Evolutionary conservation across 352 stramenopile species (phyloP).

Genomic region (Pythium phragmiticola): DNA sequence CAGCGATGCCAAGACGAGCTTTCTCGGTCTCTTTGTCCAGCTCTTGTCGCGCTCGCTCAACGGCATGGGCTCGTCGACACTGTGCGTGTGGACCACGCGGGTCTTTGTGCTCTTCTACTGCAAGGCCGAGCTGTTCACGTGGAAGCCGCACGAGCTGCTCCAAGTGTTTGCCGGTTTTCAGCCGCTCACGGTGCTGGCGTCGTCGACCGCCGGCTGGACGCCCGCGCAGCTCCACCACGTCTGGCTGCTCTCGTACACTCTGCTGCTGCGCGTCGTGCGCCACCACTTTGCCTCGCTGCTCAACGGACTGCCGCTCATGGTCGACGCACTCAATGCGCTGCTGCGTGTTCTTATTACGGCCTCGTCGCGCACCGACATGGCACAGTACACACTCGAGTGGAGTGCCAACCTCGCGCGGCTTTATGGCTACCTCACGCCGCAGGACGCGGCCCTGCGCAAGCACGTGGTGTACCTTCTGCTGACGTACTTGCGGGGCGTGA

Average conservation of each 20-base stretch:
- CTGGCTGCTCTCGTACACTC: slow-evolving; percentile 76
- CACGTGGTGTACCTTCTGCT: slow-evolving; percentile 84
- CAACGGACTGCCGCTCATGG: slow-evolving; percentile 59
- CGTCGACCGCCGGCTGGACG: slow-evolving; percentile 24
- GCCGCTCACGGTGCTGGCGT: slow-evolving; percentile 38
- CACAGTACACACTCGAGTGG: slow-evolving; percentile 44
- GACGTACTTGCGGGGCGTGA: slow-evolving; percentile 61
- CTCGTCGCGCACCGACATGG: slow-evolving; percentile 12
- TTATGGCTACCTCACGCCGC: slow-evolving; percentile 86
- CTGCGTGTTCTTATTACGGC: slow-evolving; percentile 55
- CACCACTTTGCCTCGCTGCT: slow-evolving; percentile 74
- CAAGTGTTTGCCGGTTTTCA: slow-evolving; percentile 69
- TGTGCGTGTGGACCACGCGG: slow-evolving; percentile 55
- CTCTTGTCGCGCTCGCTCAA: slow-evolving; percentile 32
- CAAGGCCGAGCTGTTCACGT: slow-evolving; percentile 79
- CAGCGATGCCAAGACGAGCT: slow-evolving; percentile 47
- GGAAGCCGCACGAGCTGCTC: slow-evolving; percentile 71
- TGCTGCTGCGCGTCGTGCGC: slow-evolving; percentile 75
- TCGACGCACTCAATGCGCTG: slow-evolving; percentile 66
- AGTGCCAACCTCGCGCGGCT: slow-evolving; percentile 82
- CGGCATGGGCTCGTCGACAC: background rate
- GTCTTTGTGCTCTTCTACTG: slow-evolving; percentile 68
- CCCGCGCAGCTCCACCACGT: slow-evolving; percentile 55
- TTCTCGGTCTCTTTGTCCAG: slow-evolving; percentile 48
- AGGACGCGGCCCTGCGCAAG: slow-evolving; percentile 75